phyloP scores from a whole-genome alignment of 2,329 filamentous ascomycete genomes.

The Colletotrichum simmondsii region DNA sequence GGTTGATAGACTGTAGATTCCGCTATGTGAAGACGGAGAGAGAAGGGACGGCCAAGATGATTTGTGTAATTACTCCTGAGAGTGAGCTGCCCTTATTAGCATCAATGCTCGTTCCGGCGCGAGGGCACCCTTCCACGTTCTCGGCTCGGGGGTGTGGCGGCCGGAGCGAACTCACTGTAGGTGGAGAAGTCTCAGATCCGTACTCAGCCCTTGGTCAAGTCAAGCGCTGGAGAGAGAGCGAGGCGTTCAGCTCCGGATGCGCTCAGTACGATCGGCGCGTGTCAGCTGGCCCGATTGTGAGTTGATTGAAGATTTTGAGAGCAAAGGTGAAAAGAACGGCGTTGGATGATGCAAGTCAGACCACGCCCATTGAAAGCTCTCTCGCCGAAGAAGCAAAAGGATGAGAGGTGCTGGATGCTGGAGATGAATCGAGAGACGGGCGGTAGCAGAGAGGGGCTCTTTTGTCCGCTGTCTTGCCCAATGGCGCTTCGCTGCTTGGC shows the following conservation, averaged over 20 bases:
- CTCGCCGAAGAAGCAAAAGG: background rate
- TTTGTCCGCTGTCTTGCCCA: slow-evolving; percentile 17
- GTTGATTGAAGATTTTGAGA: background rate
- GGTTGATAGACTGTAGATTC: slow-evolving; percentile 40
- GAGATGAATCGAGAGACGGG: slow-evolving; percentile 3
- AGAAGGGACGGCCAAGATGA: background rate
- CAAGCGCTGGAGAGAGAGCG: background rate
- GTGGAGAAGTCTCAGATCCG: slow-evolving; percentile 32
- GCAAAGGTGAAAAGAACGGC: slow-evolving; percentile 4
- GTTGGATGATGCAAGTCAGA: slow-evolving; percentile 21
- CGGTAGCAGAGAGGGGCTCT: slow-evolving; percentile 17
- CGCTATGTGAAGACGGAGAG: slow-evolving; percentile 44
- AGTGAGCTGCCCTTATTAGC: slow-evolving; percentile 14
- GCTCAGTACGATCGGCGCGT: slow-evolving; percentile 22
- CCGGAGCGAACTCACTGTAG: slow-evolving; percentile 22
- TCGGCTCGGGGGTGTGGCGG: slow-evolving; percentile 31
- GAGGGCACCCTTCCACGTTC: slow-evolving; percentile 25
- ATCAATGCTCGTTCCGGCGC: slow-evolving; percentile 27
- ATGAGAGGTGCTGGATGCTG: slow-evolving; percentile 1
- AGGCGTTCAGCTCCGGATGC: slow-evolving; percentile 24
- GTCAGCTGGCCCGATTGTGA: background rate
- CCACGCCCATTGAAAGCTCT: slow-evolving; percentile 19
- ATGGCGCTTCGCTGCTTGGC: slow-evolving; percentile 17
- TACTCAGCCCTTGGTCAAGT: slow-evolving; percentile 22
- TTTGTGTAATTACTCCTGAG: background rate